These are phyloP conservation scores for Lupinus albus DNA, from an alignment of 306 rosid genomes.

Conservation along the genomic window DNA sequence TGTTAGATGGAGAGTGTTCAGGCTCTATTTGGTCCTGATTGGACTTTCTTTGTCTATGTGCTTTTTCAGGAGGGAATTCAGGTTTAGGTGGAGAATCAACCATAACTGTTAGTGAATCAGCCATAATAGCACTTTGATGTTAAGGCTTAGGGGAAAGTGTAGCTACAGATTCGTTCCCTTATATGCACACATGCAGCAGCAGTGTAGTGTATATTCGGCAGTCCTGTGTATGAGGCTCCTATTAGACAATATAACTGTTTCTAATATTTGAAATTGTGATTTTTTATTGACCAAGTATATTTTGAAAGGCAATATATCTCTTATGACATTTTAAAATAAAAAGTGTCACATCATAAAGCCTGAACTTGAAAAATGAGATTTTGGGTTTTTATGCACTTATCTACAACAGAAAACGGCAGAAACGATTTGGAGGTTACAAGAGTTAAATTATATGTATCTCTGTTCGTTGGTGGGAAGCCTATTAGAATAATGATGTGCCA, in stretches of 20 bases:
- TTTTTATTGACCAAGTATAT: too few species aligned
- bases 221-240: too few species aligned
- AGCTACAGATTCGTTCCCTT: conserved; percentile 12
- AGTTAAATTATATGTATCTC: conserved; percentile 27
- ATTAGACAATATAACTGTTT: too few species aligned
- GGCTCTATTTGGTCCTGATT: conserved; percentile 7
- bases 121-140: conserved; percentile 38
- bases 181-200: not conserved
- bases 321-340: not conserved
- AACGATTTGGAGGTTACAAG: conserved; percentile 12
- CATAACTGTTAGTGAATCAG: conserved; percentile 45
- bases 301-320: not conserved
- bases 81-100: conserved; percentile 37
- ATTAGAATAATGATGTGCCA: not conserved
- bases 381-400: conserved; percentile 24
- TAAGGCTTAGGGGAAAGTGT: conserved; percentile 1
- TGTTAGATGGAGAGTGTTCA: conserved; percentile 34
- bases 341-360: not conserved
- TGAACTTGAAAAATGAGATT: conserved; percentile 9
- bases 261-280: too few species aligned
- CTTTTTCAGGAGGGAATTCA: conserved; percentile 29
- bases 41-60: conserved; percentile 33
- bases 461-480: not conserved
- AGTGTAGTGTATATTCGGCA: too few species aligned
- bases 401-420: not conserved